Evolutionary conservation across 2,329 filamentous ascomycete species (phyloP).

Genomic region (Penicillium griseofulvum): DNA sequence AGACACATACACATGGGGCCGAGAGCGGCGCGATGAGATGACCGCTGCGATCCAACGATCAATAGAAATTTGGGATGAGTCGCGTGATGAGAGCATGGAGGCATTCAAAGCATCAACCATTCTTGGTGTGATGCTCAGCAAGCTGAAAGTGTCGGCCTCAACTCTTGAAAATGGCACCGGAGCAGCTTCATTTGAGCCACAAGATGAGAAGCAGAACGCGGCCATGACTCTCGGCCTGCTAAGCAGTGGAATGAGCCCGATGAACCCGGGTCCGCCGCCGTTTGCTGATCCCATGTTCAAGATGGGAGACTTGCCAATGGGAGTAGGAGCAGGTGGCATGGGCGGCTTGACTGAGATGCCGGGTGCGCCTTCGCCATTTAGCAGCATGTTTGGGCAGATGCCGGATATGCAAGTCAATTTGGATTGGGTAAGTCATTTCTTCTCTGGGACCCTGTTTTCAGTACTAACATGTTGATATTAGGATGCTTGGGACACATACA

Average conservation of each 20-base stretch:
- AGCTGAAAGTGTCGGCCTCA: constrained; percentile 54
- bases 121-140: constrained; percentile 79
- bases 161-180: constrained; percentile 25
- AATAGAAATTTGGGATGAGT: constrained; percentile 73
- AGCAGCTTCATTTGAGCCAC: constrained; percentile 35
- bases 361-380: constrained; percentile 53
- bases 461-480: constrained; percentile 36
- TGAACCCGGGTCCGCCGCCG: constrained; percentile 31
- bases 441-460: neutral
- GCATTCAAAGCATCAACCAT: constrained; percentile 81
- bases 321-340: constrained; percentile 20
- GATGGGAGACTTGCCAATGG: constrained; percentile 29
- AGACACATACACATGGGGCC: constrained; percentile 48
- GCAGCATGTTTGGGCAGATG: constrained; percentile 53
- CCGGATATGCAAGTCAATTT: constrained; percentile 58
- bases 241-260: constrained; percentile 60
- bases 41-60: constrained; percentile 69
- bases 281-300: constrained; percentile 33
- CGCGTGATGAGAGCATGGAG: constrained; percentile 78
- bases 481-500: constrained; percentile 69
- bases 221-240: constrained; percentile 70
- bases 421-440: constrained; percentile 57
- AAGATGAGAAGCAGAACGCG: constrained; percentile 62
- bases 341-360: constrained; percentile 35
- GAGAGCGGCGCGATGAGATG: constrained; percentile 66